Evolutionary conservation across 1,139 yeast species (phyloP).

Genomic region (Martiniozyma asiatica): DNA sequence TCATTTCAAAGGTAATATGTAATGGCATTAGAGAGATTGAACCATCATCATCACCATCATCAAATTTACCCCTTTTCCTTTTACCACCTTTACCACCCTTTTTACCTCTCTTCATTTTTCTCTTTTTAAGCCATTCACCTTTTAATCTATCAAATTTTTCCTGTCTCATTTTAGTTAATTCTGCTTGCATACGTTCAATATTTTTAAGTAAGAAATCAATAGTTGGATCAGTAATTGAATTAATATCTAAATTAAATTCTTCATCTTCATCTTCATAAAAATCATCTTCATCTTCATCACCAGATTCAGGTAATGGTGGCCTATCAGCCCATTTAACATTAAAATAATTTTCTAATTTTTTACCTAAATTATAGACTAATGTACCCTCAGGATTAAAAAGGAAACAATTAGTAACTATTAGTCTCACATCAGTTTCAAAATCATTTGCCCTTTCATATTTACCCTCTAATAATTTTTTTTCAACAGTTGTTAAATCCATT

Average conservation of each 20-base stretch:
- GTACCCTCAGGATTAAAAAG: constrained; percentile 91
- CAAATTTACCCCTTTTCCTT: constrained; percentile 11
- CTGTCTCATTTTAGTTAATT: constrained; percentile 69
- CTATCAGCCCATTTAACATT: constrained; percentile 82
- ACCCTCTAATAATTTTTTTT: constrained; percentile 69
- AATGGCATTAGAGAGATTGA: constrained; percentile 21
- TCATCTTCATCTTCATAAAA: constrained; percentile 33
- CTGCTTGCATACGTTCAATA: constrained; percentile 72
- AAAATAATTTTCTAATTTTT: constrained; percentile 72
- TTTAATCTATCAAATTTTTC: constrained; percentile 28
- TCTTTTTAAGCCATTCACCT: constrained; percentile 48
- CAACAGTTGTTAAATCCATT: constrained; percentile 88
- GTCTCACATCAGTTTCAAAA: constrained; percentile 69
- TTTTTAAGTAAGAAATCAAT: constrained; percentile 83
- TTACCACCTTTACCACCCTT: constrained; percentile 16
- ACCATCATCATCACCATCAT: constrained; percentile 6
- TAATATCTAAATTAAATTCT: constrained; percentile 59
- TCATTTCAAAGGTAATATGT: constrained; percentile 87
- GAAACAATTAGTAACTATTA: constrained; percentile 83
- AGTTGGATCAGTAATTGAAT: constrained; percentile 78
- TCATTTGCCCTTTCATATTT: constrained; percentile 84
- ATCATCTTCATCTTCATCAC: constrained; percentile 27
- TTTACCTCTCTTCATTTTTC: constrained; percentile 22
- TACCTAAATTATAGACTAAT: constrained; percentile 94
- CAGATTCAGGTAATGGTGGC: constrained; percentile 65